A percentile compares a stretch with the other conserved stretches of the same genome.
phyloP scores from a whole-genome alignment of 2,329 filamentous ascomycete genomes.

The Rhytidhysteron rufulum region DNA sequence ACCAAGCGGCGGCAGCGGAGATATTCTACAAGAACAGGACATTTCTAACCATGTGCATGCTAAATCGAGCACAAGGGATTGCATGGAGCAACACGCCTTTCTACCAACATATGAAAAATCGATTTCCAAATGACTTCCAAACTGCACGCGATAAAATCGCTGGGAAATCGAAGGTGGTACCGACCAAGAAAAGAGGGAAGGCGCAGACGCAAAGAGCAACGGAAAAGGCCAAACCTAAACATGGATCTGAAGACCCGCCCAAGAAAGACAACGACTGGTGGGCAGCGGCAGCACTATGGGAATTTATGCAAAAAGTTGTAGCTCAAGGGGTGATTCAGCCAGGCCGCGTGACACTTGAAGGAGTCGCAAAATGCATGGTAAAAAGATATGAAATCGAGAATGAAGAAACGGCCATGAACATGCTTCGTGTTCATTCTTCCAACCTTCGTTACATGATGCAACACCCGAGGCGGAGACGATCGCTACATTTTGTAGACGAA shows the following conservation, averaged over 20 bases:
- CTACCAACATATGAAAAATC: constrained; percentile 37
- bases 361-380: constrained; percentile 30
- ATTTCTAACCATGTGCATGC: constrained; percentile 45
- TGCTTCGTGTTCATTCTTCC: constrained; percentile 32
- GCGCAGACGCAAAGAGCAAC: neutral
- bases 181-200: constrained; percentile 6
- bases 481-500: constrained; percentile 25
- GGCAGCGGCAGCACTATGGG: constrained; percentile 34
- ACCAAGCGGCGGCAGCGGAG: constrained; percentile 18
- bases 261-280: constrained; percentile 40
- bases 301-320: constrained; percentile 37
- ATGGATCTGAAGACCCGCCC: constrained; percentile 12
- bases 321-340: constrained; percentile 26
- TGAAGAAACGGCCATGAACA: constrained; percentile 24
- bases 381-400: constrained; percentile 36
- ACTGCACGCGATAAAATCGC: constrained; percentile 21
- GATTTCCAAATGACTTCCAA: constrained; percentile 34
- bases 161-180: constrained; percentile 20
- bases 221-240: constrained; percentile 2
- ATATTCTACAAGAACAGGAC: constrained; percentile 34
- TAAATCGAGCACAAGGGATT: constrained; percentile 41
- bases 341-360: constrained; percentile 27
- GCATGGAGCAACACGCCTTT: constrained; percentile 43
- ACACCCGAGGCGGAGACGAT: constrained; percentile 26
- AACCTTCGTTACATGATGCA: constrained; percentile 38